Percentiles rank a stretch among this genome's conserved stretches.
phyloP scores from a whole-genome alignment of 352 stramenopile species.

The Nothophytophthora sp. region DNA sequence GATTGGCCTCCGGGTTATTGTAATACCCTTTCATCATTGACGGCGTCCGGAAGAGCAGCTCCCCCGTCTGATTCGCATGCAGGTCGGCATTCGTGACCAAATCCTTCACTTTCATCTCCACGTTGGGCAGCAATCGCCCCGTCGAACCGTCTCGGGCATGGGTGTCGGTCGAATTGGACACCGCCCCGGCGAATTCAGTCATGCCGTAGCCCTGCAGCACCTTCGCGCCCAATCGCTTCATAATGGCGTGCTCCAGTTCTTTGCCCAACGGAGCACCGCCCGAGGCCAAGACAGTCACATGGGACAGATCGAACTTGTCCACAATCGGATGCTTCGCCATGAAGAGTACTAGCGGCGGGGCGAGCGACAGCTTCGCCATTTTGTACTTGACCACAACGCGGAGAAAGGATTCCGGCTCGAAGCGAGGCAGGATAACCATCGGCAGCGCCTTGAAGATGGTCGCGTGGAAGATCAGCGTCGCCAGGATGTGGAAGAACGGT shows the following conservation, averaged over 20 bases:
- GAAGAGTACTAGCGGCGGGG: slow-evolving; percentile 72
- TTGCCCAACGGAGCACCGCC: slow-evolving; percentile 77
- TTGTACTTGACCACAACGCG: slow-evolving; percentile 55
- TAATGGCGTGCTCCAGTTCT: slow-evolving; percentile 57
- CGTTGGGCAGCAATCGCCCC: slow-evolving; percentile 45
- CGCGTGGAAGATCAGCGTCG: slow-evolving; percentile 72
- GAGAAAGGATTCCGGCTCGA: slow-evolving; percentile 88
- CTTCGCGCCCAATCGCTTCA: slow-evolving; percentile 43
- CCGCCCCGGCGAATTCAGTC: slow-evolving; percentile 35
- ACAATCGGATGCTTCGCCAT: slow-evolving; percentile 83
- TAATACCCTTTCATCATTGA: slow-evolving; percentile 93
- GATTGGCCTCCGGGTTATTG: slow-evolving; percentile 77
- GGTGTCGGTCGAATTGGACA: slow-evolving; percentile 14
- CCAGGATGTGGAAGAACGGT: slow-evolving; percentile 96
- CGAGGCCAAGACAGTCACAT: slow-evolving; percentile 59
- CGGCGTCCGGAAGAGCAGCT: slow-evolving; percentile 83
- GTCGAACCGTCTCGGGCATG: slow-evolving; percentile 22
- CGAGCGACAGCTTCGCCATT: slow-evolving; percentile 34
- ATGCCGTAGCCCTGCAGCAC: slow-evolving; percentile 50
- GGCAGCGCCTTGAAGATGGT: slow-evolving; percentile 67
- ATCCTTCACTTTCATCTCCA: slow-evolving; percentile 40
- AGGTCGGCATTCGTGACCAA: slow-evolving; percentile 37
- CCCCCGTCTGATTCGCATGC: slow-evolving; percentile 36
- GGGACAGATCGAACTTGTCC: slow-evolving; percentile 81
- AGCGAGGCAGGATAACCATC: slow-evolving; percentile 83